Evolutionary conservation across 306 rosid species (phyloP).

Genomic region (Hippophae tibetana): DNA sequence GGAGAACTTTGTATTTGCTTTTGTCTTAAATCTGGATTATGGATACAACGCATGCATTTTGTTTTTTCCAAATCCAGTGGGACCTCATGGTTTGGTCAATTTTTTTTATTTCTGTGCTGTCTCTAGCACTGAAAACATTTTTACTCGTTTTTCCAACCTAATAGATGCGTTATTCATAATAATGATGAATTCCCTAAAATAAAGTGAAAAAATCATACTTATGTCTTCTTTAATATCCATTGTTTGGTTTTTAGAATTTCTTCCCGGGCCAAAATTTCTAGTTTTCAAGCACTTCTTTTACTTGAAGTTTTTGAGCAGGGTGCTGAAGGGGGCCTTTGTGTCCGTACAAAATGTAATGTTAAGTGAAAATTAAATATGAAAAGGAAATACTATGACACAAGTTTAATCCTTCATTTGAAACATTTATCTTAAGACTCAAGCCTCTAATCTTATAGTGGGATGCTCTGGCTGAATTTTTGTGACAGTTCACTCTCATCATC

Average conservation of each 20-base stretch:
- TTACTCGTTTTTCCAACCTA: background rate
- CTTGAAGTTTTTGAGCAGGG: no score
- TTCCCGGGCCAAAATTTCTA: background rate
- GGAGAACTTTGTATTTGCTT: slow-evolving; percentile 2
- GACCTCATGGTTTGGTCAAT: slow-evolving; percentile 3
- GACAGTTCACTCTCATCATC: background rate
- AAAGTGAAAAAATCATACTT: background rate
- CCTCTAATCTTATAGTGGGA: background rate
- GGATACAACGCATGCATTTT: slow-evolving; percentile 4
- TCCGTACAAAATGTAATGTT: no score
- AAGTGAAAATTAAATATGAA: background rate
- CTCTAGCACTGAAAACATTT: background rate
- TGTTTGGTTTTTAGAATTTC: background rate
- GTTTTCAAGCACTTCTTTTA: background rate
- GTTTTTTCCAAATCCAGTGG: background rate
- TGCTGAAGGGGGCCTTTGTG: background rate
- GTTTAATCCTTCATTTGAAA: background rate
- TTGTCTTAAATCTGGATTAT: slow-evolving; percentile 1
- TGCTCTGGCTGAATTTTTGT: background rate
- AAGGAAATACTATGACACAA: background rate
- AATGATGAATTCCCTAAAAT: no score
- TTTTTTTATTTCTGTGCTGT: slow-evolving; percentile 1
- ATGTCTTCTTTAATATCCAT: background rate
- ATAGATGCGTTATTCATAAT: background rate
- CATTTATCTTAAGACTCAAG: background rate